Evolutionary conservation across 805 yeast genomes (phyloP).

Genomic region (Starmerella stellata): DNA sequence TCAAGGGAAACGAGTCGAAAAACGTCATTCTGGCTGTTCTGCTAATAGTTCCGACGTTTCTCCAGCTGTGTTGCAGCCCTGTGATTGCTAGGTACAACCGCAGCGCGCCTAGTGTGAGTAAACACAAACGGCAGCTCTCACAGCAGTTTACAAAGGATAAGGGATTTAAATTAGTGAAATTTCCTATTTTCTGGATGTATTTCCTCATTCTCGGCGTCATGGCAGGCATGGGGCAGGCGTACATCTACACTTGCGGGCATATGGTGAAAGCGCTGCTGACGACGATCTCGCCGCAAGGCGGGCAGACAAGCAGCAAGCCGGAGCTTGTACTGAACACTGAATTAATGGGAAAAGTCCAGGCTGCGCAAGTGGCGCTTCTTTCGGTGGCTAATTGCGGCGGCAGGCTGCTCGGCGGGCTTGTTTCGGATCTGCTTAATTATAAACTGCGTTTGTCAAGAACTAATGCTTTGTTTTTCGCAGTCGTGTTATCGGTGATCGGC

Average conservation of each 20-base stretch:
- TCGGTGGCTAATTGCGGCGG: slow-evolving; percentile 54
- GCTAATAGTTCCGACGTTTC: slow-evolving; percentile 30
- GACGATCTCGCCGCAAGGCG: slow-evolving; percentile 22
- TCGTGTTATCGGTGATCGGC: slow-evolving; percentile 30
- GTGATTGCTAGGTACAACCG: slow-evolving; percentile 10
- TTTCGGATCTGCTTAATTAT: slow-evolving; percentile 42
- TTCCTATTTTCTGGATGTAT: slow-evolving; percentile 33
- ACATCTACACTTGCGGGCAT: slow-evolving; percentile 57
- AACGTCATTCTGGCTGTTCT: slow-evolving; percentile 32
- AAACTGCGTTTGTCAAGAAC: slow-evolving; percentile 29
- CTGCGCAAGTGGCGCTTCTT: slow-evolving; percentile 52
- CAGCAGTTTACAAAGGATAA: background rate
- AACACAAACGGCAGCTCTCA: background rate
- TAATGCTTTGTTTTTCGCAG: slow-evolving; percentile 38
- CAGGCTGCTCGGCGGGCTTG: slow-evolving; percentile 41
- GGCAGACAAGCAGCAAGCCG: background rate
- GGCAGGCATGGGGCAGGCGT: slow-evolving; percentile 57
- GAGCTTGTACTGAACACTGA: background rate
- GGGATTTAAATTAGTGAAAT: slow-evolving; percentile 17
- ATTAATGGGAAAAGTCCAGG: slow-evolving; percentile 30
- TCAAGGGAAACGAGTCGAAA: slow-evolving; percentile 26
- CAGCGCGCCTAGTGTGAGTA: background rate
- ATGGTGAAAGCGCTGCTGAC: slow-evolving; percentile 35
- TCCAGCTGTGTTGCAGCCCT: slow-evolving; percentile 26
- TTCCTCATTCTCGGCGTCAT: slow-evolving; percentile 34